Conservation (phyloP, 129 eudicot genomes). For the Logfia minima region DNA sequence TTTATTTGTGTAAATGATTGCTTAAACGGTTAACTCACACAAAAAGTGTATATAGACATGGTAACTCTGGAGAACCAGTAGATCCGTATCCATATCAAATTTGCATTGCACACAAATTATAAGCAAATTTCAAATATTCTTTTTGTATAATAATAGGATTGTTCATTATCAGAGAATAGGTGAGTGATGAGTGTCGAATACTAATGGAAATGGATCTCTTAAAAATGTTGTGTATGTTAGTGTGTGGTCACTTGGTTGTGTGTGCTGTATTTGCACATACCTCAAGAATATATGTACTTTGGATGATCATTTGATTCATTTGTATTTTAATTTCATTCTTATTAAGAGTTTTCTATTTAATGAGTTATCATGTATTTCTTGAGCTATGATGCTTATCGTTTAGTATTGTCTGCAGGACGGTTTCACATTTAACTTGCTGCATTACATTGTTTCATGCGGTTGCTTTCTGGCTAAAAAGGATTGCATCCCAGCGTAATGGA, state of each 20-base stretch:
- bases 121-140: not conserved
- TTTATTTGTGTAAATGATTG: slow-evolving; percentile 3
- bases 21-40: not conserved
- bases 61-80: not conserved
- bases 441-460: slow-evolving; percentile 15
- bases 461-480: slow-evolving; percentile 18
- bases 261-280: not conserved
- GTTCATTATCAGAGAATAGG: not conserved
- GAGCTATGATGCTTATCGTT: slow-evolving; percentile 28
- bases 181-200: not conserved
- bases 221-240: not conserved
- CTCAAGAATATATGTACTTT: not conserved
- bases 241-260: not conserved
- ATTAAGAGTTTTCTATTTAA: not conserved
- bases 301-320: not conserved
- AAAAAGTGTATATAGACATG: not conserved
- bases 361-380: not conserved
- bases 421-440: slow-evolving; percentile 23
- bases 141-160: not conserved
- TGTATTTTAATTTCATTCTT: not conserved
- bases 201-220: not conserved
- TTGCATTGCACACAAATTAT: not conserved
- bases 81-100: not conserved
- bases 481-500: slow-evolving; percentile 50
- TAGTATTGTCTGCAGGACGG: slow-evolving; percentile 24